Evolutionary conservation across 495 filamentous ascomycete species (phyloP).

Genomic region (Annulohypoxylon bovei): DNA sequence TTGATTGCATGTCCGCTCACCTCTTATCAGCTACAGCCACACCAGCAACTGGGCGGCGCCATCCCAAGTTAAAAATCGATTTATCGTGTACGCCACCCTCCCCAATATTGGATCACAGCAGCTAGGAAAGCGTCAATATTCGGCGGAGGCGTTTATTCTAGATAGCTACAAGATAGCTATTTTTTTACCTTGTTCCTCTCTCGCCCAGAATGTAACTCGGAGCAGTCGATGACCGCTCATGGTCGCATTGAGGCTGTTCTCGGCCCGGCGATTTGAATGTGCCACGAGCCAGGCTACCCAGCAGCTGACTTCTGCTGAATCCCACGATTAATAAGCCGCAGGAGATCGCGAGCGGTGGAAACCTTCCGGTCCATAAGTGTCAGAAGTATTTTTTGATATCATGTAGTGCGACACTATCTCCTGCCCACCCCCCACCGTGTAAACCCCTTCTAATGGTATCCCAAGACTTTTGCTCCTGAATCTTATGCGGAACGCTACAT

Average conservation of each 20-base stretch:
- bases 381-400: conserved; percentile 12
- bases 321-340: conserved; percentile 1
- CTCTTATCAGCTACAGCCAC: neutral
- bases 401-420: conserved; percentile 15
- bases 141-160: neutral
- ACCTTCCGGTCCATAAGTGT: neutral
- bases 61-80: neutral
- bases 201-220: neutral
- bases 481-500: conserved; percentile 13
- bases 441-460: conserved; percentile 9
- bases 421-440: neutral
- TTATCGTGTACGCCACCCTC: neutral
- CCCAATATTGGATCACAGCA: conserved; percentile 5
- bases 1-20: neutral
- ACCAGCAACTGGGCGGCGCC: neutral
- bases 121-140: neutral
- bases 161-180: neutral
- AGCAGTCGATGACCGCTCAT: neutral
- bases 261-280: conserved; percentile 15
- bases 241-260: conserved; percentile 20
- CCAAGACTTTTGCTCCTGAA: conserved; percentile 24
- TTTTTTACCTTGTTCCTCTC: neutral
- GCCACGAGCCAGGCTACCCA: neutral
- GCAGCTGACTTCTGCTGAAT: conserved; percentile 3
- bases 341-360: neutral